Evolutionary conservation across 2,329 filamentous ascomycete genomes (phyloP).

Genomic region (Colletotrichum melonis): DNA sequence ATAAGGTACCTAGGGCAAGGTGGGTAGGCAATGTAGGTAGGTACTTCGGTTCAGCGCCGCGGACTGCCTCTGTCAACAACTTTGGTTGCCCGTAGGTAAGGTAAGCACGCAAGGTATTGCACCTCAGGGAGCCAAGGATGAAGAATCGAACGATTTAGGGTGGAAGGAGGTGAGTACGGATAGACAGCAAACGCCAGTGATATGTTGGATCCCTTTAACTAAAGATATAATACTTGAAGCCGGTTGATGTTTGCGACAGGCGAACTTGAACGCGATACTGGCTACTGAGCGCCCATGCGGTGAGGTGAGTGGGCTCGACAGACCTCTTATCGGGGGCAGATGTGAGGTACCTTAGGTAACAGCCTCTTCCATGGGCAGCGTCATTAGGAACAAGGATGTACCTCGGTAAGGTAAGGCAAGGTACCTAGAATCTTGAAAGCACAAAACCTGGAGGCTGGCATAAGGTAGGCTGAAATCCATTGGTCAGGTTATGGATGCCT

Average conservation of each 20-base stretch:
- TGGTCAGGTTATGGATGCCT: too few species aligned
- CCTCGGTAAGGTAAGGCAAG: neutral
- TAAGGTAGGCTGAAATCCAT: too few species aligned
- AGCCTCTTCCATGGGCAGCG: neutral
- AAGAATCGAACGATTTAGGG: neutral
- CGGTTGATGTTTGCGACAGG: neutral
- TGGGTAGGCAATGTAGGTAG: too few species aligned
- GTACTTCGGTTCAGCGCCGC: neutral
- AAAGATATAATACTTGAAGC: neutral
- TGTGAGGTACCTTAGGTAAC: neutral
- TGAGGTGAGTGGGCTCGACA: neutral
- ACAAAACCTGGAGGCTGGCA: too few species aligned
- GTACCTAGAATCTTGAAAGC: neutral
- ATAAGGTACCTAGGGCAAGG: too few species aligned
- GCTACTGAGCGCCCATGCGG: neutral
- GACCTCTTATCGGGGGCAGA: neutral
- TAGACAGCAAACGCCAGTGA: neutral
- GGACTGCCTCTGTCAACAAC: neutral
- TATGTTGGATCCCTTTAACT: neutral
- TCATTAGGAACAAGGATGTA: neutral
- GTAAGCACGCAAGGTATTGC: too few species aligned
- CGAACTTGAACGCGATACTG: neutral
- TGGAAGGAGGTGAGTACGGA: neutral
- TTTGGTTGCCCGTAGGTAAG: neutral
- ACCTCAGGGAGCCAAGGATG: neutral